Base-by-base conservation (phyloP, 176 grass and related monocot genomes). In the Ananas comosus region DNA sequence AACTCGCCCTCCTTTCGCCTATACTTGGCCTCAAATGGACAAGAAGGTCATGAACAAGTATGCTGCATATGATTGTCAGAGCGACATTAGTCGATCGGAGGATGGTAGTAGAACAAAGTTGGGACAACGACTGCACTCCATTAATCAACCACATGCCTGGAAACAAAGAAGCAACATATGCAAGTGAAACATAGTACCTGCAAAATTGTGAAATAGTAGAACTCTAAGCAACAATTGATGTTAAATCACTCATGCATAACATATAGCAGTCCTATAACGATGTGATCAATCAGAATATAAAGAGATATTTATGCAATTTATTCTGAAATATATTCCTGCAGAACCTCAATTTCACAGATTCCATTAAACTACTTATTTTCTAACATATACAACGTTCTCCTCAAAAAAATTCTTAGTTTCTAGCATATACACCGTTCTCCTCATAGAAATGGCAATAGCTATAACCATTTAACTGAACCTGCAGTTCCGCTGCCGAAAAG, bases 171-270 rank as follows among this genome's bases (percentile, higher is more conserved):
- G 79, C 79, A 79, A 88, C 13, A 68, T 97, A 92, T 67, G 71
- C 82, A 79, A 97, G 61, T 61, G 94, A 97, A 84, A 92, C 49
- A 70, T 79, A 86, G 28, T 97, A 97, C 94, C 89, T 97, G 82
- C 80, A 76, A 52, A 73, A 87, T 90, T 66, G 75, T 23, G 70
- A 78, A 92, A 27, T 59, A 59, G 19, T 18, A 21, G 19, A 59
- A 59, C 4, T 59, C 54, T 59, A 59, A 59, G 54, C 16, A 59
- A 59, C 54, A 59, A 18, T 17, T 19, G 54, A 14, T 59, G 54
- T 59, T 19, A 59, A 56, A 14, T n/a, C 53, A 56, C 64, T 28
- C 23, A 8, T 24, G 17, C 9, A 48, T 19, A 48, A 29, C 59
- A 48, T 24, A 52, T 53, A n/a, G 53, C 53, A 56, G 13, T 56